These are phyloP conservation scores for Astrephomene gubernaculifera DNA, from an alignment of 139 green algal genomes.

Conservation along the genomic window DNA sequence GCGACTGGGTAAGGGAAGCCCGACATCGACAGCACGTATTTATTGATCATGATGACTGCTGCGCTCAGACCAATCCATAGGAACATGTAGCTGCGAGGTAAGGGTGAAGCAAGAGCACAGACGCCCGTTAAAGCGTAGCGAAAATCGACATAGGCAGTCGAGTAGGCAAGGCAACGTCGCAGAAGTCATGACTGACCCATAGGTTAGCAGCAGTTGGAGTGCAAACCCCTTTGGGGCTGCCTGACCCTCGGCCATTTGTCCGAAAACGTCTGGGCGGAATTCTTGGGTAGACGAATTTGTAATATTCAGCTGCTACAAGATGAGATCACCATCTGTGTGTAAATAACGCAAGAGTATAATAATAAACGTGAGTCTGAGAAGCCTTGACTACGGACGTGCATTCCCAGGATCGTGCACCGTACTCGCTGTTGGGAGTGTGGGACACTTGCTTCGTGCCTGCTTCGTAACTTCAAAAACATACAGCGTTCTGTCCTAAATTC, in stretches of 20 bases:
- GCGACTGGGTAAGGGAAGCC: conserved; percentile 79
- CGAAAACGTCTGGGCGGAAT: neutral
- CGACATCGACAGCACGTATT: conserved; percentile 75
- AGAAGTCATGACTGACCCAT: conserved; percentile 12
- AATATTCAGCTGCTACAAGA: neutral
- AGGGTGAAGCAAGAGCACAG: neutral
- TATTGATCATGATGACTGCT: conserved; percentile 82
- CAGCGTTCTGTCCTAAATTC: too few species aligned
- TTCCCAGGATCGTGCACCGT: too few species aligned
- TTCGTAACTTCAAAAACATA: too few species aligned
- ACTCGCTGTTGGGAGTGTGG: too few species aligned
- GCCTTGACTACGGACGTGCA: too few species aligned
- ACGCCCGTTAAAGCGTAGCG: neutral
- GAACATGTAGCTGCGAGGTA: conserved; percentile 57
- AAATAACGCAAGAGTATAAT: too few species aligned
- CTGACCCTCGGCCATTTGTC: conserved; percentile 10
- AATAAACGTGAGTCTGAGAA: too few species aligned
- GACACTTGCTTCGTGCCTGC: too few species aligned
- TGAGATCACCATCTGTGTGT: too few species aligned
- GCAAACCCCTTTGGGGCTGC: neutral
- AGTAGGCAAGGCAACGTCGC: too few species aligned
- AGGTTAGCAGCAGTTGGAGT: conserved; percentile 27
- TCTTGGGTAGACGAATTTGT: neutral
- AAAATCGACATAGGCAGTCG: neutral
- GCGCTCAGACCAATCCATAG: conserved; percentile 61